Evolutionary conservation across 257 asterid species (phyloP).

Genomic region (Gentiana straminea): DNA sequence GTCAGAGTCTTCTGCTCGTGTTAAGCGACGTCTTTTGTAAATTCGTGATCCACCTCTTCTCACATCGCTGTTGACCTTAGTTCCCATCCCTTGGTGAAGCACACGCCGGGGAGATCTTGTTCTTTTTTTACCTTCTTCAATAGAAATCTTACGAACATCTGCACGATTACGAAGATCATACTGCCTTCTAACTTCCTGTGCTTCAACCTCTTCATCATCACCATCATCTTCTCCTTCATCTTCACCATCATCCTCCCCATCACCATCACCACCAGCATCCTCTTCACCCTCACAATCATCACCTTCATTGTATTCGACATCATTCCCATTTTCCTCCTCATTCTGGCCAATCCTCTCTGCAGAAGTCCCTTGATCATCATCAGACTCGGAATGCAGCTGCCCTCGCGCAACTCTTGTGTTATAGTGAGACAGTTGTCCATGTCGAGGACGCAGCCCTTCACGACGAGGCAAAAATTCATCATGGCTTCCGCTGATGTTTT

Average conservation of each 20-base stretch:
- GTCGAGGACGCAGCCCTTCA: constrained; percentile 86
- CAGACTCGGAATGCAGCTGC: constrained; percentile 43
- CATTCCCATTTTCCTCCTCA: constrained; percentile 57
- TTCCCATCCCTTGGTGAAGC: constrained; percentile 94
- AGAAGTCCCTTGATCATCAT: constrained; percentile 65
- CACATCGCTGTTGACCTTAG: constrained; percentile 67
- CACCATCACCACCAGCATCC: constrained; percentile 49
- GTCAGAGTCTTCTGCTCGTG: constrained; percentile 90
- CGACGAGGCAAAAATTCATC: constrained; percentile 75
- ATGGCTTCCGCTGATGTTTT: constrained; percentile 52
- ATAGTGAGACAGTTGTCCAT: constrained; percentile 69
- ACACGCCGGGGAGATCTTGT: constrained; percentile 89
- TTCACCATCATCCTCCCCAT: constrained; percentile 38
- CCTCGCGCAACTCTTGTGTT: constrained; percentile 47
- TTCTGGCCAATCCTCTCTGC: constrained; percentile 44
- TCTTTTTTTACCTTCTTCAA: constrained; percentile 67
- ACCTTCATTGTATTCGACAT: constrained; percentile 42
- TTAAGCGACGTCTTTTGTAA: constrained; percentile 82
- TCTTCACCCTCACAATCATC: constrained; percentile 37
- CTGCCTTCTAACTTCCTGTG: constrained; percentile 87
- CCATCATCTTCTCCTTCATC: constrained; percentile 59
- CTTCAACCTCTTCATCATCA: constrained; percentile 87
- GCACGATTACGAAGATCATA: constrained; percentile 96
- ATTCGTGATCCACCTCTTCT: constrained; percentile 89
- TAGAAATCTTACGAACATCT: constrained; percentile 70